phyloP scores from a whole-genome alignment of 225 moss, liverwort and hornwort species.

The Bryoerythrophyllum caledonicum region DNA sequence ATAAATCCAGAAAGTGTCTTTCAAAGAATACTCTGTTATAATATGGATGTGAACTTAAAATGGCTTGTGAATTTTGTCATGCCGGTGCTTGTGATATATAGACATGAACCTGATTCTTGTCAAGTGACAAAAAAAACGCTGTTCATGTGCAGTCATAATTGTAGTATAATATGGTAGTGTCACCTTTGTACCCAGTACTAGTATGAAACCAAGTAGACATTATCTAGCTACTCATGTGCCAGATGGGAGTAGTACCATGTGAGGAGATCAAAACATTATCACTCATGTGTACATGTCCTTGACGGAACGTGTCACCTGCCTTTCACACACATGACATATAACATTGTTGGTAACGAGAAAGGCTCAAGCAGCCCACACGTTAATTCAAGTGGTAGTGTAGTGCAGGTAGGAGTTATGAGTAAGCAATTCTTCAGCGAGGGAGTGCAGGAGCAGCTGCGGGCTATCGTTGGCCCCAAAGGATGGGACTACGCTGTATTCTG shows the following conservation, averaged over 20 bases:
- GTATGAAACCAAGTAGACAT: not conserved
- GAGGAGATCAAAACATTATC: not conserved
- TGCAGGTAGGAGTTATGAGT: slow-evolving; percentile 26
- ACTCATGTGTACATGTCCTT: slow-evolving; percentile 17
- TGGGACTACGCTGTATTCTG: slow-evolving; percentile 48
- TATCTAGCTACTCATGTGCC: not conserved
- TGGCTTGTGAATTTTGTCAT: too few species aligned
- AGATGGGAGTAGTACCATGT: not conserved
- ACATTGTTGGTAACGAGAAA: not conserved
- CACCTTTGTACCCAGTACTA: slow-evolving; percentile 9
- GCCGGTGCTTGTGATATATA: too few species aligned
- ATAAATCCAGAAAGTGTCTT: too few species aligned
- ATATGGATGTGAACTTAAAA: too few species aligned
- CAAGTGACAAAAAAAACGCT: not conserved
- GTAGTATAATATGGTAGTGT: not conserved
- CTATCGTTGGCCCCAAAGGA: slow-evolving; percentile 40
- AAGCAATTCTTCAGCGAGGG: slow-evolving; percentile 1
- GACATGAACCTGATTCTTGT: not conserved
- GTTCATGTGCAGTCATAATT: not conserved
- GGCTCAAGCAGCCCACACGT: not conserved
- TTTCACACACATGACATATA: not conserved
- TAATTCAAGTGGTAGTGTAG: too few species aligned
- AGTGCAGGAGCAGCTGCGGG: slow-evolving; percentile 39
- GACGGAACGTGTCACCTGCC: slow-evolving; percentile 1
- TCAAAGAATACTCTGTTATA: too few species aligned